Conservation (phyloP, 2,329 filamentous ascomycete genomes). For the Fusarium compactum region DNA sequence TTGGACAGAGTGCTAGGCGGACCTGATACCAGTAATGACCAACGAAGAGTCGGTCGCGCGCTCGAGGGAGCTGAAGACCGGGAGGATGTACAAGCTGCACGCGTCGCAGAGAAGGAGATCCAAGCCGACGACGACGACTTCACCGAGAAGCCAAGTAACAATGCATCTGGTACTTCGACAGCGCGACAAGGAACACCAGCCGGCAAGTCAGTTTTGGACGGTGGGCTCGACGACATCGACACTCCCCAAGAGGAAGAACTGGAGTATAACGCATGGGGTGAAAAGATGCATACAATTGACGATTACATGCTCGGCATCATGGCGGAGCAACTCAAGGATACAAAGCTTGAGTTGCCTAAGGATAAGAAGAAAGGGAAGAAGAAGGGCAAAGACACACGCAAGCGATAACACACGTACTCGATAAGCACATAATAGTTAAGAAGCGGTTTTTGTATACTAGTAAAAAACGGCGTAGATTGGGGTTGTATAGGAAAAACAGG, state of each 20-base stretch:
- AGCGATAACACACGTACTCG: conserved; percentile 65
- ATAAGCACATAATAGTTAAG: conserved; percentile 41
- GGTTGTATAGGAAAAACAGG: conserved; percentile 15
- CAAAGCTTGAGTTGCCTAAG: conserved; percentile 71
- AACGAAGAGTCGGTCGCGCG: conserved; percentile 73
- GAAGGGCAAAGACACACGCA: conserved; percentile 69
- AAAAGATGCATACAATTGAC: conserved; percentile 72
- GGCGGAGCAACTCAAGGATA: conserved; percentile 69
- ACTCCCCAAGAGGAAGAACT: conserved; percentile 52
- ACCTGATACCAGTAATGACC: conserved; percentile 70
- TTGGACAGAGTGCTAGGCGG: conserved; percentile 87
- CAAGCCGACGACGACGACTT: conserved; percentile 89
- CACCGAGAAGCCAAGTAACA: conserved; percentile 69
- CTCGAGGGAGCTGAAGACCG: conserved; percentile 92
- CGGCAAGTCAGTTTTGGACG: conserved; percentile 52
- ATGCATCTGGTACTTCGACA: conserved; percentile 63
- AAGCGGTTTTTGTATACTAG: conserved; percentile 30
- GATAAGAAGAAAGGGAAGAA: conserved; percentile 74
- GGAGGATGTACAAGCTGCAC: conserved; percentile 90
- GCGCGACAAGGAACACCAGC: conserved; percentile 65
- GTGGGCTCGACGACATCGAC: conserved; percentile 50
- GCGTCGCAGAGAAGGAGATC: conserved; percentile 88
- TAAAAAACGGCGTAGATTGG: conserved; percentile 29
- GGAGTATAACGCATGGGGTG: conserved; percentile 71
- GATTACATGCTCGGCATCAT: conserved; percentile 81